A percentile compares a stretch with the other conserved stretches of the same genome.
Conservation (phyloP, 805 yeast genomes). For the Kuraishia cidri region DNA sequence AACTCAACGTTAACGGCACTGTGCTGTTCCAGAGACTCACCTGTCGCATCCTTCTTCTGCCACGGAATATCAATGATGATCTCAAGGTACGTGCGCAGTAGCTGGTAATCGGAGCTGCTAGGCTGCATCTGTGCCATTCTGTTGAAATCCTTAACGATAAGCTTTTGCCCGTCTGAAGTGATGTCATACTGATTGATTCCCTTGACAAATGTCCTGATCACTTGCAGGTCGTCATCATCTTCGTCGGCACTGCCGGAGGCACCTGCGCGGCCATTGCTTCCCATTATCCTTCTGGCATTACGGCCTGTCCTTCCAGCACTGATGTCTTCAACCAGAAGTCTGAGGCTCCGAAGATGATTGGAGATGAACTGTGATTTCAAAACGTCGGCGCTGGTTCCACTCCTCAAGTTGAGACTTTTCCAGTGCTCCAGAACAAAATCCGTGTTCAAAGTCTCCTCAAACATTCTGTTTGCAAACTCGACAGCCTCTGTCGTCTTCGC, state of each 20-base stretch:
- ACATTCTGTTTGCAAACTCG: constrained; percentile 14
- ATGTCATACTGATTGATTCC: constrained; percentile 22
- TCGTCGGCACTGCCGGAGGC: constrained; percentile 15
- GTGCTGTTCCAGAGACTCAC: no score
- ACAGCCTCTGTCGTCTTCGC: constrained; percentile 6
- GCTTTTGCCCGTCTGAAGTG: constrained; percentile 29
- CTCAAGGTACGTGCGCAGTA: constrained; percentile 54
- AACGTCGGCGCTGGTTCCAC: constrained; percentile 12
- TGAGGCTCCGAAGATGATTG: constrained; percentile 16
- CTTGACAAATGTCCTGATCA: constrained; percentile 18
- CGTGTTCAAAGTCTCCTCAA: constrained; percentile 14
- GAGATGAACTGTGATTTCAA: constrained; percentile 17
- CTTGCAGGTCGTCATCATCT: constrained; percentile 30
- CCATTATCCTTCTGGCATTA: no score
- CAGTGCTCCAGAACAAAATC: constrained; percentile 18
- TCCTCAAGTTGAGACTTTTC: constrained; percentile 14
- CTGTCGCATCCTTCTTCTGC: constrained; percentile 23
- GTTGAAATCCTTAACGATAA: constrained; percentile 40
- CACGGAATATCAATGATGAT: constrained; percentile 60
- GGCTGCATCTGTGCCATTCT: constrained; percentile 46
- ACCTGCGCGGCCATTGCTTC: background rate
- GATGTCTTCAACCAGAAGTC: constrained; percentile 13
- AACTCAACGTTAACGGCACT: constrained; percentile 33
- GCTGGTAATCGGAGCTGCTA: constrained; percentile 56
- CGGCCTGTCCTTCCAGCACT: constrained; percentile 4